Evolutionary conservation across 1,139 yeast genomes (phyloP), one percentile per base, ranked within the genome.

Genomic region (Geotrichum reessii): DNA sequence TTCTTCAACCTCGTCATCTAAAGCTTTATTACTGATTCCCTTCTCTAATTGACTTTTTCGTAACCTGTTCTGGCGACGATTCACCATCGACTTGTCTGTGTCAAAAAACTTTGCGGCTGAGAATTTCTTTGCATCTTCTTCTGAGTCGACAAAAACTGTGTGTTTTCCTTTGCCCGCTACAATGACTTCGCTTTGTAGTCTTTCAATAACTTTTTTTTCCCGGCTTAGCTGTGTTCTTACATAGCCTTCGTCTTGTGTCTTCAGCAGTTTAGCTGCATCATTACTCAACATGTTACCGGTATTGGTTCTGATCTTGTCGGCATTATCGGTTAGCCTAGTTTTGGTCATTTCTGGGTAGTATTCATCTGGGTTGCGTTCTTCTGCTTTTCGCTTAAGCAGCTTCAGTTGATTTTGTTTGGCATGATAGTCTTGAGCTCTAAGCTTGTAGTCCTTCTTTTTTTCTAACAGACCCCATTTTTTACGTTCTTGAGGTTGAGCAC

Each of bases 401-500:
- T 87, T 87, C 58, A 93, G 74, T 25, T 93, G 90, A 22, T 89
- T 88, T 73, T 93, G 92, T 70, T 93, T 93, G 73, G 83, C 81
- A 73, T 93, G 98, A 70, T 79, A 91, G 71, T 93, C 96, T 53
- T 82, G 84, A 0, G 98, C 95, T 73, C 99, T 83, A 54, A 90
- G 81, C 67, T 82, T 83, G 73, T 93, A 93, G 73, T 93, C 99
- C 74, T 92, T 92, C 78, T 93, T 95, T 81, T 93, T 93, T 73
- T 93, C 98, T 56, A 93, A 79, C 44, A 91, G 82, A 46, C 98
- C 98, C 73, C 80, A 85, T 69, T 81, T 81, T 67, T 83, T 78
- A 61, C 99, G 80, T 54, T 83, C 85, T 53, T 77, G 77, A 2
- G 91, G 86, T 73, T 93, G 99, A 9, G 96, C 82, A 69, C 99